Evolutionary conservation across 2,329 filamentous ascomycete genomes (phyloP).

Genomic region (Claviceps humidiphila): DNA sequence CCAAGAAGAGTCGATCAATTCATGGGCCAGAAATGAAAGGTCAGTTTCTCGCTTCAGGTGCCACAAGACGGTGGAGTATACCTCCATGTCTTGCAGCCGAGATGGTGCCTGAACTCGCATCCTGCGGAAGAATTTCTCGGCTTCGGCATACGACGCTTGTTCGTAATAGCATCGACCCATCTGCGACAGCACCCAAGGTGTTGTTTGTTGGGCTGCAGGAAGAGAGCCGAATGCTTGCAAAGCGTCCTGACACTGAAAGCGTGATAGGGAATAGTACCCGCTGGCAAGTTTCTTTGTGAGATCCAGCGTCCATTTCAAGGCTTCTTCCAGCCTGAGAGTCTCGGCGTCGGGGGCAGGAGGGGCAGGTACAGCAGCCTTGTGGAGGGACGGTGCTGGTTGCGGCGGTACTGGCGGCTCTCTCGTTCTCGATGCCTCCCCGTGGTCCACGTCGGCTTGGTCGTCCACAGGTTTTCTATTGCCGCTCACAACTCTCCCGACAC

Average conservation of each 20-base stretch:
- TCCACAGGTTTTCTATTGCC: conserved; percentile 70
- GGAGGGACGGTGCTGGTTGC: conserved; percentile 23
- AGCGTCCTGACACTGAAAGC: conserved; percentile 68
- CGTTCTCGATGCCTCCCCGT: conserved; percentile 41
- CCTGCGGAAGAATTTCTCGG: conserved; percentile 72
- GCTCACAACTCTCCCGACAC: conserved; percentile 75
- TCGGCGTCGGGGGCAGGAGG: conserved; percentile 32
- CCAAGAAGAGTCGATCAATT: conserved; percentile 75
- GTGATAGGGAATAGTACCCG: conserved; percentile 65
- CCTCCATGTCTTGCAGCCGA: conserved; percentile 86
- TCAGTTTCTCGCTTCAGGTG: conserved; percentile 87
- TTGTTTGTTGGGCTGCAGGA: conserved; percentile 65
- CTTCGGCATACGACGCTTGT: conserved; percentile 71
- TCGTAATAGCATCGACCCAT: conserved; percentile 88
- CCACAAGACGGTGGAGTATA: conserved; percentile 99
- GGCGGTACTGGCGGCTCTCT: conserved; percentile 26
- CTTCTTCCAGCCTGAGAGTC: conserved; percentile 56
- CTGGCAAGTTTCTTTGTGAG: conserved; percentile 69
- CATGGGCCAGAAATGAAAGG: conserved; percentile 81
- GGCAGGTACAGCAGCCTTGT: conserved; percentile 8
- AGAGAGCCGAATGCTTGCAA: conserved; percentile 60
- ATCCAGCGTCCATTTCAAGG: conserved; percentile 63
- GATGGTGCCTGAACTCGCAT: conserved; percentile 71
- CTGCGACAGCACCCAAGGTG: conserved; percentile 84
- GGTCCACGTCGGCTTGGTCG: conserved; percentile 55